Evolutionary conservation across 768 basidiomycete genomes (phyloP), one percentile per base, ranked within the genome.

Genomic region (Boletus subparvulus): DNA sequence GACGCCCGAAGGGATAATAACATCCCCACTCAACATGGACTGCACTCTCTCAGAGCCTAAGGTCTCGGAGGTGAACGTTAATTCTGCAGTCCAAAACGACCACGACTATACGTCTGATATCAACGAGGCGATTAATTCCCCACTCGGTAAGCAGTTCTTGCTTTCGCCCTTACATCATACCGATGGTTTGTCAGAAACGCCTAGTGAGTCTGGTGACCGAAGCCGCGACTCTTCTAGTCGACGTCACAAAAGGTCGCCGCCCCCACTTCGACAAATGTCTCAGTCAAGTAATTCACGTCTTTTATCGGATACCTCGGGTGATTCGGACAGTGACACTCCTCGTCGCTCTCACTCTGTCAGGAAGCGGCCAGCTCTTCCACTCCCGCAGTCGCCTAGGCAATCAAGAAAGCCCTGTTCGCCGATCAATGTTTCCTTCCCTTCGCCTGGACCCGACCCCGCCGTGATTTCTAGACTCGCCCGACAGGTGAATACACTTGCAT

Each of bases 271-370:
- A 48, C 46, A n/a, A 21, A 16, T 1, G 6, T 6, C 4, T 7
- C 49, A 19, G 14, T 42, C 42, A 10, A 30, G 3, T 11, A 3
- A 21, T 35, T 35, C 46, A 5, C 16, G 2, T n/a, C 4, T 30
- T 30, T 26, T 3, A 17, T 40, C 37, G 16, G 54, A 48, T 24
- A 19, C 36, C 3, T 26, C 26, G 21, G 39, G 45, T 10, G 9
- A 26, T 40, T 17, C 21, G 11, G 17, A 5, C 3, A 32, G 32
- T 14, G 16, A n/a, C 24, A 37, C 47, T 19, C 10, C 19, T 44
- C 47, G 42, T 26, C 47, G 44, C 9, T 44, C 63, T 19, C 30
- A 0, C 16, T 42, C 59, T 12, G 14, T 36, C 35, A 61, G 60
- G 17, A 36, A 51, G 26, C 3, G 9, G 36, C 49, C 61, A 2